phyloP scores from a whole-genome alignment of 306 rosid genomes.

The Pyrus communis region DNA sequence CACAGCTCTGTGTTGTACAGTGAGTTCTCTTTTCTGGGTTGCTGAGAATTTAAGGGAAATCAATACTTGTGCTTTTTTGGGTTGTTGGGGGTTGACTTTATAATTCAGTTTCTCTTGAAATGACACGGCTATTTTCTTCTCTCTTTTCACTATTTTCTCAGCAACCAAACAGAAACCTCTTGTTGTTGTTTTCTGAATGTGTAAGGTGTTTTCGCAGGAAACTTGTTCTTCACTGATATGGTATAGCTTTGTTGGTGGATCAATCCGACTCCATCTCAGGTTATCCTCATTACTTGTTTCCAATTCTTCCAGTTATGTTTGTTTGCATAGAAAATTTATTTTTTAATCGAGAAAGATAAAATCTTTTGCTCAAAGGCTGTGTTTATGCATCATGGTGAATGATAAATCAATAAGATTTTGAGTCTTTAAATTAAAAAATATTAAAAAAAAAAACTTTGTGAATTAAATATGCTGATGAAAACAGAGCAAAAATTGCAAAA shows the following conservation, averaged over 20 bases:
- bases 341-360: not conserved
- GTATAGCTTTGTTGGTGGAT: conserved; percentile 15
- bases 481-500: not conserved
- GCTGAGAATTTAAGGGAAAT: conserved; percentile 21
- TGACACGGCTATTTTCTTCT: not conserved
- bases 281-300: not conserved
- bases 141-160: conserved; percentile 10
- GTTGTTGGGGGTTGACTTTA: conserved; percentile 4
- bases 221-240: conserved; percentile 1
- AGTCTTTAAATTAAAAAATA: not conserved
- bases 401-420: not conserved
- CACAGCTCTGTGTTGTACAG: not conserved
- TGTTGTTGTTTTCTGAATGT: not conserved
- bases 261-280: conserved; percentile 31
- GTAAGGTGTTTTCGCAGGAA: conserved; percentile 14
- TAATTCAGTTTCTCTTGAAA: conserved; percentile 5
- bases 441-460: not conserved
- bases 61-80: conserved; percentile 18
- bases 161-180: conserved; percentile 13
- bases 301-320: not conserved
- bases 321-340: not conserved
- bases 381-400: not conserved
- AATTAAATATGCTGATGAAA: not conserved
- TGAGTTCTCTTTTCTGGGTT: conserved; percentile 11
- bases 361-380: not conserved